Base-by-base conservation (phyloP, 139 green algal genomes). In the Diplosphaera chodatii region DNA sequence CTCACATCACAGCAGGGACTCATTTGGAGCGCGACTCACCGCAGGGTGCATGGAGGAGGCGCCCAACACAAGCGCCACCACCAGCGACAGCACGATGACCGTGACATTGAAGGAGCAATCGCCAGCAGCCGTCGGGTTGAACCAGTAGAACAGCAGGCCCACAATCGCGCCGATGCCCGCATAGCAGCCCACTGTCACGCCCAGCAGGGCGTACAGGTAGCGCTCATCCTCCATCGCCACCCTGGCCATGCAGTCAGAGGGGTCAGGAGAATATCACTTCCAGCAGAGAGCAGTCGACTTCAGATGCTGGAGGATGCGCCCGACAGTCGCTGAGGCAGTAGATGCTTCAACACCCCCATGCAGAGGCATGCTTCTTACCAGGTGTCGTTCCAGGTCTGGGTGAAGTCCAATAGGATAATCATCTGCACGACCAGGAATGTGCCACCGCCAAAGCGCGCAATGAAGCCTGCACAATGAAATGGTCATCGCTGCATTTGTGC, bases 391-490 rank as follows among this genome's bases (percentile, higher is more conserved):
- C 87, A 93, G n/a, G 68, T 68, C 76, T 93, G 82, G 5, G 90
- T 84, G 72, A 97, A 93, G 81, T 99, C 95, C 33, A 99, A 77
- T 55, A 98, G 84, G 64, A 98, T 96, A 65, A 98, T 67, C 77
- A 98, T 92, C 81, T 99, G 95, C 28, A 99, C 87, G 64, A 96
- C 63, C 16, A 99, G 82, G 84, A 98, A 99, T 23, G 93, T 10
- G 16, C 84, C 92, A 31, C 86, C 94, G 6, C 88, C 95, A 56
- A 97, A 64, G 28, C 91, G 83, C 0, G 95, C 93, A 18, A 94
- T 29, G 80, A 85, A 91, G 22, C 80, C 89, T 90, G 77, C 70
- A 79, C 34, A 64, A 32, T 10, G 8, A 69, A 48, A 55, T 13
- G 25, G 4, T 28, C 4, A 16, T 22, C 55, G 25, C 10, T 69